Conservation (phyloP, 345 rosid genomes). For the Eucalyptus pauciflora region DNA sequence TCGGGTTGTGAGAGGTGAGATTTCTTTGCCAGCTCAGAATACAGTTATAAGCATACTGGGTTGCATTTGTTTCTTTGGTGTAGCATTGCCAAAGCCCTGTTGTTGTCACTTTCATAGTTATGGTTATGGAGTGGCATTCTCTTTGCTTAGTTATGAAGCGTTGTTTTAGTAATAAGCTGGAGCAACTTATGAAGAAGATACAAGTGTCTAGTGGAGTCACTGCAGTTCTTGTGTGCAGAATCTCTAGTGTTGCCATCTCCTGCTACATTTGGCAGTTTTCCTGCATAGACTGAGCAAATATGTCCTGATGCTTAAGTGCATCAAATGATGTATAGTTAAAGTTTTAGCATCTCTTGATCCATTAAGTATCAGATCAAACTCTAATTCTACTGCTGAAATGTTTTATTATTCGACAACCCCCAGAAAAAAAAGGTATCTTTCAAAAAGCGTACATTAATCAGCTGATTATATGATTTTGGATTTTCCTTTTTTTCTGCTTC, state of each 20-base stretch:
- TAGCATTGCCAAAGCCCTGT: background rate
- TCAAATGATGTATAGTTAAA: background rate
- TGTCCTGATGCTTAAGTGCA: background rate
- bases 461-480: background rate
- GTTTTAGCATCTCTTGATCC: background rate
- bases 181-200: background rate
- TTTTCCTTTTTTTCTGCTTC: background rate
- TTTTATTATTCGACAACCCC: background rate
- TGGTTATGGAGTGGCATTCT: background rate
- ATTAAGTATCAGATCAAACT: background rate
- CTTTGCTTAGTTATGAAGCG: background rate
- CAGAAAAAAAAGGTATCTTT: background rate
- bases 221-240: background rate
- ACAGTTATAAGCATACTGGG: background rate
- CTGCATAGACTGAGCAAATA: background rate
- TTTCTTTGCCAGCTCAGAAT: background rate
- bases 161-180: background rate
- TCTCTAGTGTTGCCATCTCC: background rate
- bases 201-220: background rate
- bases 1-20: conserved; percentile 68
- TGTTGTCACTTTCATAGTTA: background rate
- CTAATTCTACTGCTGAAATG: background rate
- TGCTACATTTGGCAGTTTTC: background rate
- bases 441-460: background rate
- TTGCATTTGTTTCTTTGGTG: background rate